phyloP scores from a whole-genome alignment of 2,329 filamentous ascomycete genomes.

The Cladosporium austrohemisphaericum region DNA sequence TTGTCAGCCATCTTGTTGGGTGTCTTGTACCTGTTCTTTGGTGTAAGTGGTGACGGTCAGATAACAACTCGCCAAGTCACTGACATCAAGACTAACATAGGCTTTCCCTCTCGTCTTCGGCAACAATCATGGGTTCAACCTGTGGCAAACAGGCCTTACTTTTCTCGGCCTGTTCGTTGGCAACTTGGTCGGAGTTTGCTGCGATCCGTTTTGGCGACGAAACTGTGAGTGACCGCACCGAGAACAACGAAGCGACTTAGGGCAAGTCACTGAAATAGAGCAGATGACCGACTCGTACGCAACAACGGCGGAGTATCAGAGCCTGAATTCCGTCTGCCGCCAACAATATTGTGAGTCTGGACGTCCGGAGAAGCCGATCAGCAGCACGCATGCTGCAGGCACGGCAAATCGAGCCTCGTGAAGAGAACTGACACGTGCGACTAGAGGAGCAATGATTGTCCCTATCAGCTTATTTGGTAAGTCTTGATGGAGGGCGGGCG shows the following conservation, averaged over 20 bases:
- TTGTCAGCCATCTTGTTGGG: slow-evolving; percentile 83
- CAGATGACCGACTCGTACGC: slow-evolving; percentile 53
- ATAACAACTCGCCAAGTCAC: not conserved
- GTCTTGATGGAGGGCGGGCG: slow-evolving; percentile 19
- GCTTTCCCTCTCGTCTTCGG: slow-evolving; percentile 79
- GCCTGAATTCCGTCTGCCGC: slow-evolving; percentile 81
- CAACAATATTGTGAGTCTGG: slow-evolving; percentile 41
- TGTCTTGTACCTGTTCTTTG: slow-evolving; percentile 86
- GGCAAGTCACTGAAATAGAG: not conserved
- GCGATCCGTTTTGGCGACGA: slow-evolving; percentile 63
- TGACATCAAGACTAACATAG: slow-evolving; percentile 20
- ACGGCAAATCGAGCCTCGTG: slow-evolving; percentile 40
- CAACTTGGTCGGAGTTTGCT: slow-evolving; percentile 61
- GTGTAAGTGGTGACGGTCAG: slow-evolving; percentile 34
- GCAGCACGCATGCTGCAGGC: not conserved
- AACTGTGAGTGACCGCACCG: slow-evolving; percentile 38
- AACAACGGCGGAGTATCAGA: slow-evolving; percentile 60
- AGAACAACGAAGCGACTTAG: not conserved
- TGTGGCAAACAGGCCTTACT: slow-evolving; percentile 75
- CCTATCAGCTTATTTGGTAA: slow-evolving; percentile 75
- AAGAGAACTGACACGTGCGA: slow-evolving; percentile 21
- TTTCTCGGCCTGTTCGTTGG: slow-evolving; percentile 71
- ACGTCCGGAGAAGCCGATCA: slow-evolving; percentile 1
- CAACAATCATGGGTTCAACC: slow-evolving; percentile 68
- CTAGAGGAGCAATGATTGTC: slow-evolving; percentile 66